These are phyloP conservation scores for Hemisphaericaspora xylanilytica DNA, from an alignment of 1,139 yeast genomes.

Conservation along the genomic window DNA sequence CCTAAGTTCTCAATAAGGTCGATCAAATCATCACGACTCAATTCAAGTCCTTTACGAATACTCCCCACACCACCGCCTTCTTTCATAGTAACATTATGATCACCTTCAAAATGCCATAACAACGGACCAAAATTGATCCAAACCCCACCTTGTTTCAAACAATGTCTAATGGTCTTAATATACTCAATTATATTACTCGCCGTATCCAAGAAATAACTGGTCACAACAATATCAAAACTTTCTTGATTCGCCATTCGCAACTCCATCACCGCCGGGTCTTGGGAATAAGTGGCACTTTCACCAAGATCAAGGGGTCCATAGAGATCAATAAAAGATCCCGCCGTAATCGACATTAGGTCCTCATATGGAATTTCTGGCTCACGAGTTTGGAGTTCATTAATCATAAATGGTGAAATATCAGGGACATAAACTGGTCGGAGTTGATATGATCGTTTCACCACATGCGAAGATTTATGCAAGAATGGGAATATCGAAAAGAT, in stretches of 20 bases:
- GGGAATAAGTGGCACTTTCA: neutral
- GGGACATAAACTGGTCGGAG: conserved; percentile 52
- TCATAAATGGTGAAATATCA: conserved; percentile 44
- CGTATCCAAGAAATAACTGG: conserved; percentile 81
- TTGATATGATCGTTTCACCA: conserved; percentile 44
- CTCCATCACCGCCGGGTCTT: conserved; percentile 31
- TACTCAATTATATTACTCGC: conserved; percentile 72
- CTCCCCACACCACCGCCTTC: conserved; percentile 31
- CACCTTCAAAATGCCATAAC: conserved; percentile 80
- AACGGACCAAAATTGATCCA: conserved; percentile 90
- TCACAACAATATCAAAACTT: conserved; percentile 55
- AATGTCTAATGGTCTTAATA: conserved; percentile 53
- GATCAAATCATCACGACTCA: conserved; percentile 59
- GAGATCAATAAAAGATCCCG: conserved; percentile 77
- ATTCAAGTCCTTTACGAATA: conserved; percentile 58
- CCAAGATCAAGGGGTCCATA: conserved; percentile 50
- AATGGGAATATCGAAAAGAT: conserved; percentile 51
- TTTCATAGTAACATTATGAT: conserved; percentile 26
- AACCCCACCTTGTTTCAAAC: conserved; percentile 52
- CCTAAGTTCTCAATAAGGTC: conserved; percentile 50
- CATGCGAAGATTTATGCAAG: conserved; percentile 51
- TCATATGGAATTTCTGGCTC: conserved; percentile 44
- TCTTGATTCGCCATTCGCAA: conserved; percentile 41
- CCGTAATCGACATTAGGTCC: conserved; percentile 69
- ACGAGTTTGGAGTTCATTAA: conserved; percentile 25